Evolutionary conservation across 148 eudicot species (phyloP), one percentile per base, ranked within the genome.

Genomic region (Rhododendron kiyosumense): DNA sequence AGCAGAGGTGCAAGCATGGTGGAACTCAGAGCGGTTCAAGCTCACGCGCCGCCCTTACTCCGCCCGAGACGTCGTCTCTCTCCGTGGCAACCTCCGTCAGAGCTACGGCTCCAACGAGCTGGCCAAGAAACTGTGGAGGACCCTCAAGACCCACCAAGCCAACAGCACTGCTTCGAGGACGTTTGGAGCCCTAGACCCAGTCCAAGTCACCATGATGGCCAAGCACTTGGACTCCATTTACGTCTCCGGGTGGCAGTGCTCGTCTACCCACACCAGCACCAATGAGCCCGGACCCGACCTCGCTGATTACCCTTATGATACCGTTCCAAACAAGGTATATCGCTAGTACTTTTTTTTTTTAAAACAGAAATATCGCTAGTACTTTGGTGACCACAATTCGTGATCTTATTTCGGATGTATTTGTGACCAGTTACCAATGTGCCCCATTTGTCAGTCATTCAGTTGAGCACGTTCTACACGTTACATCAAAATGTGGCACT

Each of bases 221-320:
- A 94, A 94, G 84, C 93, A 94, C 84, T 83, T 93, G 63, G 98
- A 94, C 92, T 89, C 96, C 12, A 92, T 94, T 41, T 94, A 94
- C n/a, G 98, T 94, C 46, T 94, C 96, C 0, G 98, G 98, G 1
- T 94, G 96, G 98, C 96, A 94, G 61, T 94, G 98, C 89, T 94
- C 96, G 8, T 94, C 98, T 0, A 94, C 98, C 10, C 98, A 94
- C 85, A 94, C 98, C 17, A 54, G 90, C 74, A 91, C 92, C 67
- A 94, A 94, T 38, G 98, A 94, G 89, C 98, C 94, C 1, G 98
- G 98, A 8, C 98, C 98, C 1, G 98, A 94, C 75, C 91, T 94
- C 4, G 98, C 95, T 38, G 98, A 94, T 78, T 94, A 94, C 87
- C 95, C 97, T 9, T 94, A 94, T 69, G 95, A 94, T 88, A 94